phyloP scores from a whole-genome alignment of 225 moss, liverwort and hornwort species.

The Straminergon stramineum region DNA sequence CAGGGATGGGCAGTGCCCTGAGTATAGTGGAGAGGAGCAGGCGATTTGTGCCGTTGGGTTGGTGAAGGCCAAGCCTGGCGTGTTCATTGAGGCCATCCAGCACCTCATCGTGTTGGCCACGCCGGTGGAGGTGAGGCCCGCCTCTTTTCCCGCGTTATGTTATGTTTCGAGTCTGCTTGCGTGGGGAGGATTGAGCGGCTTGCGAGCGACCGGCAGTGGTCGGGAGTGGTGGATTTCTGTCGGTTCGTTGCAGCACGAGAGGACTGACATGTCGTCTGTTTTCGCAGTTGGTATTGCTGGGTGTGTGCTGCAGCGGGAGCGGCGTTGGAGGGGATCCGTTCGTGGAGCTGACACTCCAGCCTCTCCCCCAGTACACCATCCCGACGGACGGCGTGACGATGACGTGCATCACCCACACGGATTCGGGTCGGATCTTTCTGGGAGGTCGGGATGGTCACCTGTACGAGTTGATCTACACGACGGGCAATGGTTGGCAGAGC shows the following conservation, averaged over 20 bases:
- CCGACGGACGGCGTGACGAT: conserved; percentile 92
- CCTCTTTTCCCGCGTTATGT: background rate
- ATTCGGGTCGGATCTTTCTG: conserved; percentile 82
- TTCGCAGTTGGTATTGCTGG: conserved; percentile 92
- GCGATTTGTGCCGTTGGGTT: conserved; percentile 83
- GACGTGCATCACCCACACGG: conserved; percentile 85
- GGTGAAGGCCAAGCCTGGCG: conserved; percentile 75
- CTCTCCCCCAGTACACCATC: conserved; percentile 88
- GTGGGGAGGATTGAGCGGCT: background rate
- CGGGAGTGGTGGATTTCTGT: background rate
- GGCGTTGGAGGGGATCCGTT: conserved; percentile 75
- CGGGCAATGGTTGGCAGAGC: conserved; percentile 90
- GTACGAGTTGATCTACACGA: conserved; percentile 90
- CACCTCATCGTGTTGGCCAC: conserved; percentile 82
- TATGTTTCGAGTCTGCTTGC: background rate
- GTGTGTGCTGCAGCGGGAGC: conserved; percentile 97
- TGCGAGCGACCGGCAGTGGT: background rate
- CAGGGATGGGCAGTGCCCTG: conserved; percentile 99
- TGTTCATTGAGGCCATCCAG: conserved; percentile 95
- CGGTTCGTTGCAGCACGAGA: background rate
- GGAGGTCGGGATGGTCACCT: conserved; percentile 97
- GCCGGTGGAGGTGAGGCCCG: conserved; percentile 72
- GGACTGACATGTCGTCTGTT: conserved; percentile 10
- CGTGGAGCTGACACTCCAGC: conserved; percentile 81
- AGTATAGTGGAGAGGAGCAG: conserved; percentile 98